Percentiles rank a stretch among this genome's conserved stretches.
These are phyloP conservation scores for Lentinula detonsa DNA, from an alignment of 768 basidiomycete genomes.

Conservation along the genomic window DNA sequence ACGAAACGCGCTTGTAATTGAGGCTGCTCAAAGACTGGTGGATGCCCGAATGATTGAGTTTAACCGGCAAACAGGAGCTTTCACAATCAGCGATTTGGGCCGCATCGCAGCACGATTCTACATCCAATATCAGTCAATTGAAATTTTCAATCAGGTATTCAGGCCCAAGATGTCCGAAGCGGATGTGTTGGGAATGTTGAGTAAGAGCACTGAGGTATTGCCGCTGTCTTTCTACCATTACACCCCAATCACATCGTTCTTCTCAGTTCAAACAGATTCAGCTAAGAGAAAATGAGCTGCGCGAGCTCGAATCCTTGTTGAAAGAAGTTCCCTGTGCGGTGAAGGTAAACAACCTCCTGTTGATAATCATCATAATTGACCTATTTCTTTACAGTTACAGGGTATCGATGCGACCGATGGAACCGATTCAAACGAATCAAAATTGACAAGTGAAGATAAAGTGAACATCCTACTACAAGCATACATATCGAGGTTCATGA, in stretches of 20 bases:
- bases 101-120: conserved; percentile 97
- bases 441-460: conserved; percentile 53
- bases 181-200: conserved; percentile 80
- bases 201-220: conserved; percentile 84
- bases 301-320: conserved; percentile 73
- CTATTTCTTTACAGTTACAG: conserved; percentile 25
- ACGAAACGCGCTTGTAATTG: conserved; percentile 59
- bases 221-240: neutral
- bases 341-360: conserved; percentile 38
- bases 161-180: conserved; percentile 86
- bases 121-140: conserved; percentile 79
- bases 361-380: neutral
- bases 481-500: conserved; percentile 70
- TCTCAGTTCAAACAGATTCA: conserved; percentile 90
- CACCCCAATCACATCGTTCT: neutral
- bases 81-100: conserved; percentile 86
- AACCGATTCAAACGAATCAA: too few species aligned
- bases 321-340: conserved; percentile 74
- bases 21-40: conserved; percentile 62
- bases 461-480: conserved; percentile 94
- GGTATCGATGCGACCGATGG: conserved; percentile 16
- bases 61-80: conserved; percentile 48
- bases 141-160: conserved; percentile 79
- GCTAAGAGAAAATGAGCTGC: conserved; percentile 81
- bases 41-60: conserved; percentile 78